These are phyloP conservation scores for Chlorella variabilis DNA, from an alignment of 163 green algal genomes.

Conservation along the genomic window DNA sequence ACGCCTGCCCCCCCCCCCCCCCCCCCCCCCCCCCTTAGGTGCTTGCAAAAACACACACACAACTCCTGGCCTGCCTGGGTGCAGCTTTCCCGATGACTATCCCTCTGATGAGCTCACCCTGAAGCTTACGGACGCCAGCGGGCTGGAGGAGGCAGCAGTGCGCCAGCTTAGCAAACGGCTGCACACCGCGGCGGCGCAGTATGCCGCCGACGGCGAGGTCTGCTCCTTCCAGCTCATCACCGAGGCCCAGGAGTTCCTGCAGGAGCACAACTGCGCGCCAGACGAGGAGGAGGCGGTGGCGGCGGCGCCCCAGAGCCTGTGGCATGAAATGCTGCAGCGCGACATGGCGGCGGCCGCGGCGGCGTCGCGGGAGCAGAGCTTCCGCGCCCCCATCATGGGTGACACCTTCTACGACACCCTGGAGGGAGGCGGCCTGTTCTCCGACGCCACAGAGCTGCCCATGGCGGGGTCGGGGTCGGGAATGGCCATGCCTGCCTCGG, in stretches of 20 bases:
- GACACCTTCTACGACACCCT: slow-evolving; percentile 20
- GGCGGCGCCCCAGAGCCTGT: slow-evolving; percentile 41
- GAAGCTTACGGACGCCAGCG: slow-evolving; percentile 31
- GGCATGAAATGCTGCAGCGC: slow-evolving; percentile 53
- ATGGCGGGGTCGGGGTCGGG: not conserved
- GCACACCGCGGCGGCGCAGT: slow-evolving; percentile 42
- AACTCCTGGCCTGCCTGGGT: too few relatives aligned
- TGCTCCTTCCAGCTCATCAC: slow-evolving; percentile 78
- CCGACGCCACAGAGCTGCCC: not conserved
- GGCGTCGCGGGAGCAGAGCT: slow-evolving; percentile 9
- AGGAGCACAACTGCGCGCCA: slow-evolving; percentile 21
- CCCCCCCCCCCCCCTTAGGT: too few relatives aligned
- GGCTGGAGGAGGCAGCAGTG: slow-evolving; percentile 39
- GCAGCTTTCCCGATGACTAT: slow-evolving; percentile 64
- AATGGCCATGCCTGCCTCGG: not conserved
- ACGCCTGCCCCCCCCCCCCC: too few relatives aligned
- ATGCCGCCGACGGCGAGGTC: slow-evolving; percentile 55
- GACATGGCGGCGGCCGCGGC: slow-evolving; percentile 4
- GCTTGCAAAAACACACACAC: too few relatives aligned
- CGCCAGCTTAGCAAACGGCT: slow-evolving; percentile 51
- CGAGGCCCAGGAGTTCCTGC: slow-evolving; percentile 67
- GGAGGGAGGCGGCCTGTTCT: slow-evolving; percentile 30
- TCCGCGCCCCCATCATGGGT: not conserved
- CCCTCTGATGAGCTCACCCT: slow-evolving; percentile 51
- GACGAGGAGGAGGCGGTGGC: slow-evolving; percentile 20